phyloP scores from a whole-genome alignment of 768 basidiomycete genomes.

The Boletus speciosus region DNA sequence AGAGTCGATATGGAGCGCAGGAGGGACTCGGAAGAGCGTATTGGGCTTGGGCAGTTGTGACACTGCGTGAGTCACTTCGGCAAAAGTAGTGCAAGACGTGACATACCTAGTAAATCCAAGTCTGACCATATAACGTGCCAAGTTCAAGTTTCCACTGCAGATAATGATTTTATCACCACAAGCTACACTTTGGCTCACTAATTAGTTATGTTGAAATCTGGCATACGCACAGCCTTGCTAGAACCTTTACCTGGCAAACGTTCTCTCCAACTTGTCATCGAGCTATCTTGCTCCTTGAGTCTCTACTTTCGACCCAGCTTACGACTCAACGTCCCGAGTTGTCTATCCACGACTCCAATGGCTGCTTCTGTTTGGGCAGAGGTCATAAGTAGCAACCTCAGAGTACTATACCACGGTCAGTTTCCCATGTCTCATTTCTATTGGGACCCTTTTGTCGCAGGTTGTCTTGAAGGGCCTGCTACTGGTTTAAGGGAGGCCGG shows the following conservation, averaged over 20 bases:
- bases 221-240: not conserved
- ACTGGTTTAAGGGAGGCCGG: no score
- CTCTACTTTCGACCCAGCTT: not conserved
- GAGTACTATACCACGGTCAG: not conserved
- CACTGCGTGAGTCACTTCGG: not conserved
- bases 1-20: slow-evolving; percentile 3
- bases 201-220: not conserved
- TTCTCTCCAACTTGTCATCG: not conserved
- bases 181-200: not conserved
- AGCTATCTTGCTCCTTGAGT: not conserved
- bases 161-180: not conserved
- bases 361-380: not conserved
- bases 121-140: not conserved
- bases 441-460: not conserved
- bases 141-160: no score
- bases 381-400: not conserved
- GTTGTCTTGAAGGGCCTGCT: not conserved
- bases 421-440: not conserved
- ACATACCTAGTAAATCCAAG: not conserved
- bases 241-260: not conserved
- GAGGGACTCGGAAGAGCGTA: not conserved
- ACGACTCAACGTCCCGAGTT: no score
- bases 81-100: not conserved
- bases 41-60: not conserved
- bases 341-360: not conserved